Base-by-base conservation (phyloP, 2,329 filamentous ascomycete species). In the Cercospora berteroae region DNA sequence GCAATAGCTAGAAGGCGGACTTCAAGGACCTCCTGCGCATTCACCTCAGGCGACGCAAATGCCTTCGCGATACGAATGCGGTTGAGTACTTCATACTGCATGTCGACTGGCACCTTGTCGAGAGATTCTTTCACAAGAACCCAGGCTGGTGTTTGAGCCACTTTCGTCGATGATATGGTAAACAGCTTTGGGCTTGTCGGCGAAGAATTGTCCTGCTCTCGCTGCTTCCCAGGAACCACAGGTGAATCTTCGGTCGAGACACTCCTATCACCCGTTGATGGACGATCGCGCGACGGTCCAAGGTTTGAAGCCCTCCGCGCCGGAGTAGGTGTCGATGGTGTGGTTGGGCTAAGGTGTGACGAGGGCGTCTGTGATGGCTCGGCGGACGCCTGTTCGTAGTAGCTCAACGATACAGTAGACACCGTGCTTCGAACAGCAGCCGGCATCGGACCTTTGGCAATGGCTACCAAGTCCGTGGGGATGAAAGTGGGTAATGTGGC, bases 1-100 rank as follows among this genome's bases (percentile, higher is more conserved):
- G 92, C 91, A 67, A 98, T 89, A 13, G 94, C 93, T 50, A 99
- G 84, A 42, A 98, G 83, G 33, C 94, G 90, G 63, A 94, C 88
- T 59, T 77, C 74, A 59, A 99, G 84, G 16, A 94, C 88, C 73
- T 91, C 86, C 76, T 93, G 90, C 55, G 93, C 88, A 23, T 87
- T 86, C 67, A 89, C 84, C 12, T 84, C 77, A 0, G 90, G 89
- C 1, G 84, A 85, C 33, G 87, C 83, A 66, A 99, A 83, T 13
- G 92, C 92, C 78, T 93, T 91, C n/a, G 93, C 92, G 66, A 91
- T 87, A 67, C 95, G 89, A 23, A 97, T 81, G 64, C 92, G 90
- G 72, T 94, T 90, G 52, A 99, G 87, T 39, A 94, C 84, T 71
- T 98, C 95, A 75, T 96, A 98, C 71, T 89, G 90, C 12, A 88